Evolutionary conservation across 257 asterid species (phyloP).

Genomic region (Oldenlandia corymbosa): DNA sequence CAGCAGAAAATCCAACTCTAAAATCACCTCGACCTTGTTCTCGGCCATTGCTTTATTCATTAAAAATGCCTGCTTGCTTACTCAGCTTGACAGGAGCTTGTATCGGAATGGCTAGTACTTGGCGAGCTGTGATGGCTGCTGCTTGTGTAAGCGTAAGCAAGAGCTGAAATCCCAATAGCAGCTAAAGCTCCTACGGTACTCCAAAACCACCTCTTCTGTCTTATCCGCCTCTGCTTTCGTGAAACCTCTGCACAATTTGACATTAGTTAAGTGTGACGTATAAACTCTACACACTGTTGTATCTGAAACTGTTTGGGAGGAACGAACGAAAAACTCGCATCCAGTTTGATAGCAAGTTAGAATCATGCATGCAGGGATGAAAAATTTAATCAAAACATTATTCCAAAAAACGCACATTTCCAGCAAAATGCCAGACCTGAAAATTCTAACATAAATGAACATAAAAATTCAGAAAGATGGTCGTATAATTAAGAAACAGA

Average conservation of each 20-base stretch:
- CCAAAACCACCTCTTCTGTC: slow-evolving; percentile 58
- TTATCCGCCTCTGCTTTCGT: slow-evolving; percentile 53
- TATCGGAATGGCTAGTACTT: slow-evolving; percentile 20
- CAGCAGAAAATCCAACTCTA: no score
- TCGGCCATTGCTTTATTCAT: no score
- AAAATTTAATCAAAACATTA: not conserved
- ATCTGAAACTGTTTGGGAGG: no score
- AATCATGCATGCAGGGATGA: not conserved
- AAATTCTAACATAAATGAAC: not conserved
- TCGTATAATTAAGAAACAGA: not conserved
- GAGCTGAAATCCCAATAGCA: slow-evolving; percentile 44
- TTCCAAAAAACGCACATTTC: not conserved
- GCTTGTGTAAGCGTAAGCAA: slow-evolving; percentile 39
- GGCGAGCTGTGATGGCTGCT: slow-evolving; percentile 21
- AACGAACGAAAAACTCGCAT: no score
- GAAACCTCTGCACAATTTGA: slow-evolving; percentile 49
- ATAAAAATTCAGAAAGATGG: not conserved
- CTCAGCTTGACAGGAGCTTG: slow-evolving; percentile 21
- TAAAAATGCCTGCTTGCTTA: slow-evolving; percentile 16
- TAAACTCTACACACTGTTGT: no score
- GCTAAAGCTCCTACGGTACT: slow-evolving; percentile 49
- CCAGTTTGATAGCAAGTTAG: no score
- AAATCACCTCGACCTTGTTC: no score
- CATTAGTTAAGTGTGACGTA: no score
- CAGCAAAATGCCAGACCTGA: not conserved